These are phyloP conservation scores for Stentor coeruleus DNA, from an alignment of 73 alveolate species.

Conservation along the genomic window DNA sequence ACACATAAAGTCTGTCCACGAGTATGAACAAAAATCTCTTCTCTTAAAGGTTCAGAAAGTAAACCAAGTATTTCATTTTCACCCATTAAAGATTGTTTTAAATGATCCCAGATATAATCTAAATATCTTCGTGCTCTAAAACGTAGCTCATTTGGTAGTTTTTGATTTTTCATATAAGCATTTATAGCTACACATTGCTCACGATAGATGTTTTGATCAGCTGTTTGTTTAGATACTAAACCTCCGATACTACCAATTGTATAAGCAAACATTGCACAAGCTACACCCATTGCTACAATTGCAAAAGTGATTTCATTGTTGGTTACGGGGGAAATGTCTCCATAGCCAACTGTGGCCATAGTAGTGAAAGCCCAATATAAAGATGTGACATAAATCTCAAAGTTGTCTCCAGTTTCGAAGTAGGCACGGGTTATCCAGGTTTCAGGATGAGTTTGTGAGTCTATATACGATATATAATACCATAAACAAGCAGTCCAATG, in stretches of 20 bases:
- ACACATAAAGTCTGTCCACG: slow-evolving; percentile 45
- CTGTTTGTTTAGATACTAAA: slow-evolving; percentile 53
- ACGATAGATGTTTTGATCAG: slow-evolving; percentile 51
- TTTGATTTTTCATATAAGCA: slow-evolving; percentile 55
- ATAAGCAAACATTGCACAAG: slow-evolving; percentile 85
- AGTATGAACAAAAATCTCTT: slow-evolving; percentile 41
- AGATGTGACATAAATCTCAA: slow-evolving; percentile 48
- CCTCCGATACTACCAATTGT: slow-evolving; percentile 76
- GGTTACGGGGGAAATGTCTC: slow-evolving; percentile 78
- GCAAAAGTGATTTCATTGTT: slow-evolving; percentile 61
- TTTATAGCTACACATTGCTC: slow-evolving; percentile 55
- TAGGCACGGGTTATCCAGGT: slow-evolving; percentile 43
- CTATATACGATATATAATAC: slow-evolving; percentile 41
- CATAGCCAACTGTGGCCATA: slow-evolving; percentile 89
- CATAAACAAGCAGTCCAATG: slow-evolving; percentile 66
- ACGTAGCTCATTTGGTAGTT: slow-evolving; percentile 53
- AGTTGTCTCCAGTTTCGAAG: slow-evolving; percentile 17
- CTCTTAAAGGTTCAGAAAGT: slow-evolving; percentile 52
- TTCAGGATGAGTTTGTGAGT: slow-evolving; percentile 27
- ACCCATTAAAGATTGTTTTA: slow-evolving; percentile 36
- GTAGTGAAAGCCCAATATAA: slow-evolving; percentile 80
- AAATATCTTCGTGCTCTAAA: slow-evolving; percentile 64
- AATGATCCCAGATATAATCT: slow-evolving; percentile 60
- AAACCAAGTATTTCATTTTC: slow-evolving; percentile 56
- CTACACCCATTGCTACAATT: slow-evolving; percentile 62